Conservation (phyloP, 208 protist genomes). For the Phytomonas sp. region DNA sequence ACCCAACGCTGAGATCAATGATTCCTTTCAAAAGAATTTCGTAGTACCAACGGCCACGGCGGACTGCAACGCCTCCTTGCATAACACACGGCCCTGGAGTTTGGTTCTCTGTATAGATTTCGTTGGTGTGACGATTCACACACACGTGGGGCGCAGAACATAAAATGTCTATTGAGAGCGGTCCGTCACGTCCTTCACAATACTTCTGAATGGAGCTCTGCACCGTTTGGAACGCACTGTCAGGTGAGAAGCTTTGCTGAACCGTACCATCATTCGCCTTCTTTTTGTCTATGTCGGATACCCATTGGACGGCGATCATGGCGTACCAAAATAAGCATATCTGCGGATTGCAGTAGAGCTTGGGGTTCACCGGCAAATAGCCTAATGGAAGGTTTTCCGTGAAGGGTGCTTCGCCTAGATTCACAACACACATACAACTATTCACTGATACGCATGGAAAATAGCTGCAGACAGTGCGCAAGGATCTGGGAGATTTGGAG, state of each 20-base stretch:
- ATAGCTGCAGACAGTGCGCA: conserved; percentile 27
- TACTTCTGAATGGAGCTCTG: not conserved
- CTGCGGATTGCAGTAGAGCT: conserved; percentile 44
- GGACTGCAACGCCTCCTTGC: conserved; percentile 62
- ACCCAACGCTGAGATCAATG: conserved; percentile 2
- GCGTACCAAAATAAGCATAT: conserved; percentile 37
- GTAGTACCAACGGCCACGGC: conserved; percentile 80
- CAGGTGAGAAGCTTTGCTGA: not conserved
- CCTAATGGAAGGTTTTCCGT: conserved; percentile 34
- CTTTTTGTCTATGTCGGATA: not conserved
- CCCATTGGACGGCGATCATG: not conserved
- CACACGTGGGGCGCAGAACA: conserved; percentile 23
- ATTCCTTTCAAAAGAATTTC: conserved; percentile 46
- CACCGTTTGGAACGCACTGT: not conserved
- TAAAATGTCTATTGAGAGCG: conserved; percentile 45
- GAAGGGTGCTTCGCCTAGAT: conserved; percentile 79
- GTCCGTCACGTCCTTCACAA: conserved; percentile 38
- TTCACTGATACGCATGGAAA: conserved; percentile 46
- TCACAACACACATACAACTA: conserved; percentile 55
- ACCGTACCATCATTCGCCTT: not conserved
- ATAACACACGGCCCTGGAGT: conserved; percentile 32
- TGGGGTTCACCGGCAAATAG: conserved; percentile 64
- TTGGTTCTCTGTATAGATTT: conserved; percentile 32
- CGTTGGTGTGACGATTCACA: conserved; percentile 5
- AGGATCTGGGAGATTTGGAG: conserved; percentile 40